Percentiles rank a stretch among this genome's conserved stretches.
Evolutionary conservation across 2,329 filamentous ascomycete species (phyloP).

Genomic region (Hypoxylon sp.): DNA sequence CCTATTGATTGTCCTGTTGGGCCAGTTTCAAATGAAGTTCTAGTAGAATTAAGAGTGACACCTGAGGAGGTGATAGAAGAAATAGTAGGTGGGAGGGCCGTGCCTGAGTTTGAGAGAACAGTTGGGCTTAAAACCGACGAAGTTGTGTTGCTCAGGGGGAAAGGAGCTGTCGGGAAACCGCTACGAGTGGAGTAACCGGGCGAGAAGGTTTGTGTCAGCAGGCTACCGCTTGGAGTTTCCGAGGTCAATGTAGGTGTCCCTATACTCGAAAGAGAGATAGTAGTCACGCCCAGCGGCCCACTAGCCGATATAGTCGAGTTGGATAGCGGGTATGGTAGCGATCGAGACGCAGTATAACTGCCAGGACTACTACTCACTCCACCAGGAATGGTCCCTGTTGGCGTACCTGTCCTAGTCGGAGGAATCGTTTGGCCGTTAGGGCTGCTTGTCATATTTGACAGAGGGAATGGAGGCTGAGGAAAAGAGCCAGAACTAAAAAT

Average conservation of each 20-base stretch:
- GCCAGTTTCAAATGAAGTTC: not conserved
- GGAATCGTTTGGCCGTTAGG: constrained; percentile 34
- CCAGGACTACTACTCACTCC: constrained; percentile 16
- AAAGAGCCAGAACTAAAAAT: constrained; percentile 8
- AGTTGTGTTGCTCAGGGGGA: constrained; percentile 36
- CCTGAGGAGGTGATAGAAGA: not conserved
- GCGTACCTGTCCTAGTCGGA: constrained; percentile 14
- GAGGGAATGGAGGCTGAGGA: constrained; percentile 32
- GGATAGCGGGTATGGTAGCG: constrained; percentile 41
- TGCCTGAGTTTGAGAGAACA: constrained; percentile 24
- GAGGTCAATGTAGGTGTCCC: constrained; percentile 14
- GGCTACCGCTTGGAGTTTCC: constrained; percentile 19
- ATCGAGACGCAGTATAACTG: constrained; percentile 19
- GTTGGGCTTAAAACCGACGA: constrained; percentile 23
- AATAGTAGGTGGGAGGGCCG: constrained; percentile 4
- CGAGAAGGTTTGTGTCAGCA: constrained; percentile 8
- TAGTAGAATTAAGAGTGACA: constrained; percentile 9
- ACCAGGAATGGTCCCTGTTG: constrained; percentile 16
- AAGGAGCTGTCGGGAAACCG: constrained; percentile 33
- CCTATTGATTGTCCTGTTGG: constrained; percentile 26
- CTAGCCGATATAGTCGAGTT: constrained; percentile 41
- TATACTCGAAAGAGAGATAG: constrained; percentile 15
- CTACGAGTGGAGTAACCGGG: constrained; percentile 12
- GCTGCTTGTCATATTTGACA: constrained; percentile 34
- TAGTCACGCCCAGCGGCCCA: constrained; percentile 26